Evolutionary conservation across 306 rosid genomes (phyloP).

Genomic region (Datisca glomerata): DNA sequence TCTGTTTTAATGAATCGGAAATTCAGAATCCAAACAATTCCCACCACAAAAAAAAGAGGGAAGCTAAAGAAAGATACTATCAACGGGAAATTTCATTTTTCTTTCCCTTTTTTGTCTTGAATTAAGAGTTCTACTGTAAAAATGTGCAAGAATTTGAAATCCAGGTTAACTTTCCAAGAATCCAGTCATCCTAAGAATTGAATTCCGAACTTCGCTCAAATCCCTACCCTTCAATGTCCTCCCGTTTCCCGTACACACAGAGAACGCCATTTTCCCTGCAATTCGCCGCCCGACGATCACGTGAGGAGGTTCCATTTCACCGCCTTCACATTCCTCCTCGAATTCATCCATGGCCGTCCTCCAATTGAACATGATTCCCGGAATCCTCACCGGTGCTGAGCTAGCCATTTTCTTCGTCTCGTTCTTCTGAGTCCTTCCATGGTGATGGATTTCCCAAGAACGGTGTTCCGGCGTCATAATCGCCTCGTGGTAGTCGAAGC

Average conservation of each 20-base stretch:
- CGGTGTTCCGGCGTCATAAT: not conserved
- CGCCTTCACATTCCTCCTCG: conserved; percentile 21
- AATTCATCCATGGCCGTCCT: conserved; percentile 7
- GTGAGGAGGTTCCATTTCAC: conserved; percentile 70
- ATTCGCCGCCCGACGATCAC: conserved; percentile 40
- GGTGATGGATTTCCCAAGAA: not conserved
- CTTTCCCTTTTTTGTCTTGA: too few species aligned
- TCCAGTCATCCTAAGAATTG: conserved; percentile 81
- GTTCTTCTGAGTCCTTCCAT: conserved; percentile 1
- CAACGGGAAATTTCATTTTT: too few species aligned
- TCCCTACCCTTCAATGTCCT: conserved; percentile 83
- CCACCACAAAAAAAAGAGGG: too few species aligned
- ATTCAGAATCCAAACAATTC: too few species aligned
- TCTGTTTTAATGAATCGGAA: too few species aligned
- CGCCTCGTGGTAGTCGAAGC: conserved; percentile 4
- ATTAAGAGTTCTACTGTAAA: too few species aligned
- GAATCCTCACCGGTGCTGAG: conserved; percentile 56
- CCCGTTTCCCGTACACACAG: conserved; percentile 70
- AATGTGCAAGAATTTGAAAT: too few species aligned
- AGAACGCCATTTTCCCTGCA: conserved; percentile 58
- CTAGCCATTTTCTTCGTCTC: conserved; percentile 7
- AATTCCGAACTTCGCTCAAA: conserved; percentile 74
- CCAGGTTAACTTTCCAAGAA: conserved; percentile 81
- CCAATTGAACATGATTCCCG: conserved; percentile 10
- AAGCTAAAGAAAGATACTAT: too few species aligned